Evolutionary conservation across 192 early-diverging fungal species (phyloP).

Genomic region (Gaertneriomyces sp.): DNA sequence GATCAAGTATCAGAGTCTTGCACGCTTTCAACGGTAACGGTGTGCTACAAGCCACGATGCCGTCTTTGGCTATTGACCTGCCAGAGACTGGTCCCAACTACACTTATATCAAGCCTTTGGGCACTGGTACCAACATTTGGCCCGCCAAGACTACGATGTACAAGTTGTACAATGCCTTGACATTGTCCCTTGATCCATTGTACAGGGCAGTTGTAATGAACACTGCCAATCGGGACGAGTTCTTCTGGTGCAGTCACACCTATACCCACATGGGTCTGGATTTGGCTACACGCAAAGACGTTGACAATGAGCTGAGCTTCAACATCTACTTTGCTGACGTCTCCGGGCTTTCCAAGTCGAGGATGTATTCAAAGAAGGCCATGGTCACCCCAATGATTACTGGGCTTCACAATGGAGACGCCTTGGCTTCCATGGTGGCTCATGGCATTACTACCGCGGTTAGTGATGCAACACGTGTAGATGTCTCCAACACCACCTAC

Average conservation of each 20-base stretch:
- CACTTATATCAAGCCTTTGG: constrained; percentile 37
- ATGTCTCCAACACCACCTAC: constrained; percentile 12
- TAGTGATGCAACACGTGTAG: constrained; percentile 34
- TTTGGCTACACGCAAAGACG: constrained; percentile 29
- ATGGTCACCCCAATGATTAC: constrained; percentile 46
- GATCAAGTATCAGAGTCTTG: constrained; percentile 36
- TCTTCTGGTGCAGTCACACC: constrained; percentile 43
- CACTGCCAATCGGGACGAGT: constrained; percentile 10
- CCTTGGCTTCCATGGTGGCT: constrained; percentile 32
- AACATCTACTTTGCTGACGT: constrained; percentile 41
- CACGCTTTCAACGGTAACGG: constrained; percentile 46
- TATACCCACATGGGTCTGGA: constrained; percentile 42
- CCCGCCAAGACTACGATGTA: constrained; percentile 20
- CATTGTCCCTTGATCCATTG: constrained; percentile 29
- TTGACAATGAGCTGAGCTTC: constrained; percentile 41
- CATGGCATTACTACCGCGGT: constrained; percentile 35
- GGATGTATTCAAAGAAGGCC: constrained; percentile 24
- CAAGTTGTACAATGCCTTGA: neutral
- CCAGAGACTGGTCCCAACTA: constrained; percentile 7
- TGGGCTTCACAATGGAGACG: constrained; percentile 45
- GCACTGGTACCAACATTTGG: constrained; percentile 38
- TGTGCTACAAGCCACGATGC: constrained; percentile 20
- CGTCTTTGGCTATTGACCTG: constrained; percentile 15
- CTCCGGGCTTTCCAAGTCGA: constrained; percentile 18
- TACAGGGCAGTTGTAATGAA: constrained; percentile 23